Percentiles rank a stretch among this genome's conserved stretches.
phyloP scores from a whole-genome alignment of 352 stramenopile genomes.

The Pythium phragmiticola region DNA sequence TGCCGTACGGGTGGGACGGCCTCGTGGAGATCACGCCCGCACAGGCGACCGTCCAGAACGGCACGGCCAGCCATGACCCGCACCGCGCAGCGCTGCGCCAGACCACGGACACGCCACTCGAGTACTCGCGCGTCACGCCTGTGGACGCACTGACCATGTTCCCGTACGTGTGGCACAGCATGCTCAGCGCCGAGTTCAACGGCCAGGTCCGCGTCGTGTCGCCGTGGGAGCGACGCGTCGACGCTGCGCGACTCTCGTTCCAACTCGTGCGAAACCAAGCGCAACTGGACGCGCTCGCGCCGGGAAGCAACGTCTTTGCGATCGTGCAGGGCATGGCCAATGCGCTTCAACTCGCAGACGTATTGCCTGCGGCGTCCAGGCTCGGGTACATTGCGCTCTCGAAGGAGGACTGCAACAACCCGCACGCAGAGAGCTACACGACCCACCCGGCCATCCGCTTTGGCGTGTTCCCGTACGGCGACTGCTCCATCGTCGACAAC shows the following conservation, averaged over 20 bases:
- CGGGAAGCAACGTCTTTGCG: conserved; percentile 36
- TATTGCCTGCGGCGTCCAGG: conserved; percentile 29
- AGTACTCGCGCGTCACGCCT: conserved; percentile 39
- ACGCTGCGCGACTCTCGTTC: conserved; percentile 31
- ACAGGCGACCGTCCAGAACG: conserved; percentile 1
- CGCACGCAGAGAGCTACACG: conserved; percentile 27
- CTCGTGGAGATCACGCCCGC: conserved; percentile 6
- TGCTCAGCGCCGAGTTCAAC: conserved; percentile 46
- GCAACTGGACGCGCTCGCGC: conserved; percentile 33
- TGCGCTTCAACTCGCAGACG: conserved; percentile 35
- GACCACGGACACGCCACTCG: neutral
- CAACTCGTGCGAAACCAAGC: conserved; percentile 38
- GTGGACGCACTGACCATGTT: conserved; percentile 57
- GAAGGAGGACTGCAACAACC: conserved; percentile 63
- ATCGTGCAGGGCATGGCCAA: conserved; percentile 22
- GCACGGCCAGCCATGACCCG: neutral
- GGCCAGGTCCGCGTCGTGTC: conserved; percentile 22
- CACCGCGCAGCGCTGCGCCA: neutral
- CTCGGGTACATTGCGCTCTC: conserved; percentile 49
- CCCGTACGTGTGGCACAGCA: conserved; percentile 58
- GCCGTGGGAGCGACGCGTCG: conserved; percentile 22
- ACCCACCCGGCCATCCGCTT: conserved; percentile 41
- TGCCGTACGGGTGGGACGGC: conserved; percentile 33
- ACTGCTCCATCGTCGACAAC: conserved; percentile 57
- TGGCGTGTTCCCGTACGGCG: conserved; percentile 56